These are phyloP conservation scores for Lonicera japonica DNA, from an alignment of 129 eudicot genomes.

Conservation along the genomic window DNA sequence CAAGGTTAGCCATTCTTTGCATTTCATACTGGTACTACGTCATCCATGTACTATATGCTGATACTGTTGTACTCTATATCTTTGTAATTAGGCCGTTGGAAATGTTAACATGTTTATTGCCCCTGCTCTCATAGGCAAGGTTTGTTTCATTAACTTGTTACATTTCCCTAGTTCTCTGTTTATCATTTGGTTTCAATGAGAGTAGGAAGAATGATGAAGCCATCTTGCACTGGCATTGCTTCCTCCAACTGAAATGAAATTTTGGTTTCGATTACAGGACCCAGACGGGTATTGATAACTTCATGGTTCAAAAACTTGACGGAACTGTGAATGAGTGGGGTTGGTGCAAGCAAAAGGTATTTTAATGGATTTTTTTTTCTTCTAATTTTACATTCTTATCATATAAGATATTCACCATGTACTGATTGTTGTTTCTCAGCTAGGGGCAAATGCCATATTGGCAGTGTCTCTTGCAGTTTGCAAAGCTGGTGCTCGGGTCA, in stretches of 20 bases:
- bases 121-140: slow-evolving; percentile 95
- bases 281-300: slow-evolving; percentile 88
- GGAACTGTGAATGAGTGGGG: slow-evolving; percentile 99
- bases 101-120: slow-evolving; percentile 77
- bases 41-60: background rate
- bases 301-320: slow-evolving; percentile 91
- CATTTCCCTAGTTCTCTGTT: background rate
- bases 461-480: slow-evolving; percentile 98
- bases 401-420: slow-evolving; percentile 5
- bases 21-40: background rate
- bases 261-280: too few species aligned
- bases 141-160: slow-evolving; percentile 23
- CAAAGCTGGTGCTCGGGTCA: slow-evolving; percentile 91
- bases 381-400: background rate
- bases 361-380: background rate
- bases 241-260: too few species aligned
- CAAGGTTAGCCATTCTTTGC: slow-evolving; percentile 43
- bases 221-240: too few species aligned
- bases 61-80: slow-evolving; percentile 10
- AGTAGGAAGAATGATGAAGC: too few species aligned
- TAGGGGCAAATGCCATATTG: slow-evolving; percentile 92
- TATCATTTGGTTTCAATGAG: too few species aligned
- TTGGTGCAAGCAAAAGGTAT: slow-evolving; percentile 99
- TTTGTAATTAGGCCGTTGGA: slow-evolving; percentile 52
- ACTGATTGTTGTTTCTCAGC: slow-evolving; percentile 33